Evolutionary conservation across 768 basidiomycete species (phyloP).

Genomic region (Dioszegia aurantiaca): DNA sequence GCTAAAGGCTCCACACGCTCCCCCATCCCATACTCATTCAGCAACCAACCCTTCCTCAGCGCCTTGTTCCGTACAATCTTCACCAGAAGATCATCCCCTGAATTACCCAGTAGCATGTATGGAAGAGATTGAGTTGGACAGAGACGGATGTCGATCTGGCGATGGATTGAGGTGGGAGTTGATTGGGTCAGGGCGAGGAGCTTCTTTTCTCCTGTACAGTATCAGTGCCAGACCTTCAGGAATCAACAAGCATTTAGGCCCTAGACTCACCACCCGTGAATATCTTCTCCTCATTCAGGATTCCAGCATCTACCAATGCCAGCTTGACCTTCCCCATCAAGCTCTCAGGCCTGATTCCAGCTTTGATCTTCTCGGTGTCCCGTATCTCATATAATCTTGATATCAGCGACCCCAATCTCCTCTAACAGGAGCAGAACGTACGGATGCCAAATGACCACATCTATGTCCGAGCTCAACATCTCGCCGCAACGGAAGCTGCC

Average conservation of each 20-base stretch:
- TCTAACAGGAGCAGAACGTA: slow-evolving; percentile 2
- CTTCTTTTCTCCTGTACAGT: slow-evolving; percentile 40
- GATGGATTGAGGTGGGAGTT: slow-evolving; percentile 26
- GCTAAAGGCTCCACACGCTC: slow-evolving; percentile 15
- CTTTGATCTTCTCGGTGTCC: slow-evolving; percentile 8
- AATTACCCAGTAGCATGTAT: slow-evolving; percentile 48
- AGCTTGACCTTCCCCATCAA: slow-evolving; percentile 35
- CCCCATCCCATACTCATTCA: slow-evolving; percentile 52
- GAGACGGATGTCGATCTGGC: slow-evolving; percentile 47
- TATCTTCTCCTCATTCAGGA: slow-evolving; percentile 28
- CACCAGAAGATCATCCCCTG: slow-evolving; percentile 48
- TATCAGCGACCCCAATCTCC: neutral
- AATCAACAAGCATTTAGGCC: too few relatives aligned
- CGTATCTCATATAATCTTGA: neutral
- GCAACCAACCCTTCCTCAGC: slow-evolving; percentile 30
- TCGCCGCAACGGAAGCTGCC: slow-evolving; percentile 47
- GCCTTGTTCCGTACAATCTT: slow-evolving; percentile 39
- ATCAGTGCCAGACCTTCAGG: too few relatives aligned
- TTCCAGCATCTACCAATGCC: slow-evolving; percentile 27
- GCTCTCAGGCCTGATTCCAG: slow-evolving; percentile 11
- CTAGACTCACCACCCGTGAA: slow-evolving; percentile 32
- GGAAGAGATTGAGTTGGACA: slow-evolving; percentile 37
- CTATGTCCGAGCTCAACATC: slow-evolving; percentile 40
- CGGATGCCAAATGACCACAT: slow-evolving; percentile 46
- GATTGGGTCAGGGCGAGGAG: slow-evolving; percentile 35